Evolutionary conservation across 768 basidiomycete species (phyloP), one percentile per base, ranked within the genome.

Genomic region (Trametes cubensis): DNA sequence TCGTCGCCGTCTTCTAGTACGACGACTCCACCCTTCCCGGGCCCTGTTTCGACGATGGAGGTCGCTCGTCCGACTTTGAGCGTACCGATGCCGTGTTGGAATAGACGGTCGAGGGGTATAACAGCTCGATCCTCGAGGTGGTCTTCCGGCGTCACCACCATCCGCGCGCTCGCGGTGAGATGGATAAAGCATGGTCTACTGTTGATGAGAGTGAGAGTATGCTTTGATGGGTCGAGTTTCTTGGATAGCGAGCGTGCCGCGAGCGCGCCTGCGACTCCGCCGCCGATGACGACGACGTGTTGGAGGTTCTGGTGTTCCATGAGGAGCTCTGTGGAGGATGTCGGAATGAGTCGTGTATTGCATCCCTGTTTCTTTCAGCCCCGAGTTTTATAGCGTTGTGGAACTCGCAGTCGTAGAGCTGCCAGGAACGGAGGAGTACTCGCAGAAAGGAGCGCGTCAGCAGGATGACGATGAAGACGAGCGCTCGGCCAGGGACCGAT

Each of bases 161-260:
- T 78, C 49, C 89, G 85, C 1, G 85, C 73, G 56, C 76, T 66
- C 0, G 84, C 80, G 15, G 83, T 76, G n/a, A 83, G 77, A 63
- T 81, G 73, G 6, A 85, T 70, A 61, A 76, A 77, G 69, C 80
- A 86, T 2, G 84, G 77, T 1, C 80, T 80, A 0, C 81, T 69
- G 46, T 78, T 81, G 62, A 91, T 74, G 63, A 90, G 79, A 59
- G 84, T 73, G 59, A 90, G 69, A 61, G 79, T 78, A 72, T 82
- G 79, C 39, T 76, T 77, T 8, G 74, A 68, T 0, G 79, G 58
- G 70, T 84, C 77, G 63, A 89, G 79, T 46, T 77, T 79, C 13
- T 75, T 69, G 3, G 85, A 81, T 60, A 90, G 83, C 3, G 69
- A 70, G 25, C 79, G 78, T 2, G 79, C 80, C 51, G 81, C 64